Conservation (phyloP, 495 filamentous ascomycete genomes). For the Penicillium cosmopolitanum region DNA sequence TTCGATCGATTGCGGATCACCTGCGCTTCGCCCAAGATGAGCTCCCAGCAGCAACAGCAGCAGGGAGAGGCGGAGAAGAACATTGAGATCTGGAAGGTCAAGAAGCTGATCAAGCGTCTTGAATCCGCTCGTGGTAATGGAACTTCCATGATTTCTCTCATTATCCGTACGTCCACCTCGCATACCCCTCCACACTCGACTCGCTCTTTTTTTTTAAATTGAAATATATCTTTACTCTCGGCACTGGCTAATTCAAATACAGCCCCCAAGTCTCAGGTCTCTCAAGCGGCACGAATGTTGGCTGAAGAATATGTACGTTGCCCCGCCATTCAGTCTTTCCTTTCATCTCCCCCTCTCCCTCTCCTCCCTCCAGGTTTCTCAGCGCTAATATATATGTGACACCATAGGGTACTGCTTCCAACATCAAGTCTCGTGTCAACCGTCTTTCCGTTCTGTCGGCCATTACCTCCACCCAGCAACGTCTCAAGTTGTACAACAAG, state of each 20-base stretch:
- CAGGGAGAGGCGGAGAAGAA: slow-evolving; percentile 97
- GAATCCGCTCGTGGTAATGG: slow-evolving; percentile 93
- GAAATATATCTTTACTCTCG: not conserved
- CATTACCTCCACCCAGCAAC: slow-evolving; percentile 98
- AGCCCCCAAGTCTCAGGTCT: slow-evolving; percentile 98
- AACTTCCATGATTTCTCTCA: slow-evolving; percentile 98
- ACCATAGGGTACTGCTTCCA: slow-evolving; percentile 87
- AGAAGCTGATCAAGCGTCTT: slow-evolving; percentile 96
- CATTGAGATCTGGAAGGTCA: slow-evolving; percentile 85
- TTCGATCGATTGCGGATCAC: slow-evolving; percentile 35
- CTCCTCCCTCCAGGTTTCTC: not conserved
- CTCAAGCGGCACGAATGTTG: slow-evolving; percentile 97
- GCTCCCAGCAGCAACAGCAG: slow-evolving; percentile 74
- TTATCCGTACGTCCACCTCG: slow-evolving; percentile 73
- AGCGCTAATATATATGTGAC: slow-evolving; percentile 3
- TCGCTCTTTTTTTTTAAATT: not conserved
- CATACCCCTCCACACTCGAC: not conserved
- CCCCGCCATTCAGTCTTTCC: slow-evolving; percentile 16
- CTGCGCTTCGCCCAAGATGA: slow-evolving; percentile 71
- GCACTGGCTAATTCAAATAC: not conserved
- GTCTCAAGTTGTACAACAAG: slow-evolving; percentile 97
- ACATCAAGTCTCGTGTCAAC: slow-evolving; percentile 99
- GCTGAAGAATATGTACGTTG: slow-evolving; percentile 96
- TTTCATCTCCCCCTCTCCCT: not conserved
- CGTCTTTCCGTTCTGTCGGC: slow-evolving; percentile 95